phyloP scores from a whole-genome alignment of 176 grass and related monocot species.

The Puccinellia tenuiflora region DNA sequence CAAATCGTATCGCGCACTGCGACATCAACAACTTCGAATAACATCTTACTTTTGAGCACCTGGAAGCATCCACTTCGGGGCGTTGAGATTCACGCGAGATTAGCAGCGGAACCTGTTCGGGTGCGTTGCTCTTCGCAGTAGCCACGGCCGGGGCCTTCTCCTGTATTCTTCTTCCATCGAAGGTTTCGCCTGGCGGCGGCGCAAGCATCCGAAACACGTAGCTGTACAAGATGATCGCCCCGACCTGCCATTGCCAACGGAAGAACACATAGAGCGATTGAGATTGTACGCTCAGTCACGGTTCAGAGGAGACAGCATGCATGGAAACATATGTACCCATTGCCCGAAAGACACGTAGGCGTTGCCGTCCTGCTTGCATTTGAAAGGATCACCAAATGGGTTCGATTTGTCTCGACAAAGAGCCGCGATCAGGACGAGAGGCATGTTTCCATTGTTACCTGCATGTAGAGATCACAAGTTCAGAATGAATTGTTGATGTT shows the following conservation, averaged over 20 bases:
- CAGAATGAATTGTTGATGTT: background rate
- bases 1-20: no score
- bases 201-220: constrained; percentile 72
- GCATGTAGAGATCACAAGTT: background rate
- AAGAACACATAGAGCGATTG: background rate
- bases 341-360: constrained; percentile 68
- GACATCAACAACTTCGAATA: background rate
- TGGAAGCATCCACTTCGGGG: background rate
- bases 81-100: background rate
- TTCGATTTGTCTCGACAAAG: constrained; percentile 58
- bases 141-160: constrained; percentile 9
- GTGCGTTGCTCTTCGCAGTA: background rate
- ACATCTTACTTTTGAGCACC: constrained; percentile 7
- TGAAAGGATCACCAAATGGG: constrained; percentile 58
- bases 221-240: constrained; percentile 64
- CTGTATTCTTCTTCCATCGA: constrained; percentile 27
- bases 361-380: constrained; percentile 66
- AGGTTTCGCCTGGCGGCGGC: constrained; percentile 49
- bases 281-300: background rate
- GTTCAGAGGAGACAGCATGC: background rate
- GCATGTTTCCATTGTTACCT: constrained; percentile 75
- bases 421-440: constrained; percentile 60
- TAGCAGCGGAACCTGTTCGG: constrained; percentile 40
- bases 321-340: constrained; percentile 37
- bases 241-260: constrained; percentile 49